A percentile compares a stretch with the other conserved stretches of the same genome.
These are phyloP conservation scores for Fusarium kyushuense DNA, from an alignment of 2,329 filamentous ascomycete genomes.

Conservation along the genomic window DNA sequence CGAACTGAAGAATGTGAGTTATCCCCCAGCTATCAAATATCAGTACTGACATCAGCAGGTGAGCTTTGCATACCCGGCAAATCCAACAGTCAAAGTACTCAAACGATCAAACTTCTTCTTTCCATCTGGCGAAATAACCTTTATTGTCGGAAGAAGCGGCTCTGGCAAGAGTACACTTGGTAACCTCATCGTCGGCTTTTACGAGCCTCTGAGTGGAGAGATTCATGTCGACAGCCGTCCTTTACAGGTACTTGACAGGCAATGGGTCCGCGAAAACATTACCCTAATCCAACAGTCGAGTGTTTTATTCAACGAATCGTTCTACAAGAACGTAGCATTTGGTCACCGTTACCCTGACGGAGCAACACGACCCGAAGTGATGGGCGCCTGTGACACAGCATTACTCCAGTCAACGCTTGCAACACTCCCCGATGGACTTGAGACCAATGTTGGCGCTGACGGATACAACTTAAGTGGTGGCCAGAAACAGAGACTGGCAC, in stretches of 20 bases:
- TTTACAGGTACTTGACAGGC: constrained; percentile 70
- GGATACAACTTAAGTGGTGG: constrained; percentile 83
- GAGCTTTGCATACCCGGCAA: constrained; percentile 84
- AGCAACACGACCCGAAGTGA: constrained; percentile 67
- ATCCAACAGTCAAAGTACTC: constrained; percentile 70
- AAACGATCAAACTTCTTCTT: constrained; percentile 75
- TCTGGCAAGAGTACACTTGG: constrained; percentile 93
- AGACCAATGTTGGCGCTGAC: constrained; percentile 78
- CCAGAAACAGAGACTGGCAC: constrained; percentile 82
- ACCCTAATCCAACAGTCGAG: constrained; percentile 86
- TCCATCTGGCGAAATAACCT: constrained; percentile 77
- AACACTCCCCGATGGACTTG: constrained; percentile 74
- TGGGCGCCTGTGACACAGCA: constrained; percentile 73
- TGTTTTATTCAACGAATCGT: constrained; percentile 82
- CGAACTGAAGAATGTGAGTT: constrained; percentile 21
- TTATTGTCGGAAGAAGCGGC: constrained; percentile 86
- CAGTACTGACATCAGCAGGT: constrained; percentile 62
- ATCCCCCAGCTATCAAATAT: fast-evolving
- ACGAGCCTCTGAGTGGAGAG: constrained; percentile 72
- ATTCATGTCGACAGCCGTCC: constrained; percentile 76
- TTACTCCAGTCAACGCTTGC: constrained; percentile 76
- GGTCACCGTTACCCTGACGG: constrained; percentile 66
- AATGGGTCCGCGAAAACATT: constrained; percentile 82
- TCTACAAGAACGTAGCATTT: constrained; percentile 82
- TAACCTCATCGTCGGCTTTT: constrained; percentile 83